Percentiles rank a stretch among this genome's conserved stretches.
Conservation (phyloP, 805 yeast genomes). For the Candida morakotiae region DNA sequence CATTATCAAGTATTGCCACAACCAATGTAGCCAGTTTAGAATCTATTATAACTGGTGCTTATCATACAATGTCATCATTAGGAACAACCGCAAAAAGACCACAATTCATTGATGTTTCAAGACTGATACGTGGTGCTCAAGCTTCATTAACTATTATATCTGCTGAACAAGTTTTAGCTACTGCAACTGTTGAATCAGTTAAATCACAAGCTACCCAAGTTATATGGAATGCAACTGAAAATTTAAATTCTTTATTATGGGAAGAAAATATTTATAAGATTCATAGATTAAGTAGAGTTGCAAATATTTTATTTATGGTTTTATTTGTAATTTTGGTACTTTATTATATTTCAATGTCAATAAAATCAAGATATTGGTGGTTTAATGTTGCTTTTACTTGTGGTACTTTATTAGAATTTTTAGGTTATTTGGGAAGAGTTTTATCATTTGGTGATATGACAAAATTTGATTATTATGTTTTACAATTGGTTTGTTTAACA, state of each 20-base stretch:
- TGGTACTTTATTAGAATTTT: conserved; percentile 28
- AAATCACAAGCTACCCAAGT: conserved; percentile 26
- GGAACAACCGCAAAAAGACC: conserved; percentile 7
- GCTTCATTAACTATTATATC: conserved; percentile 29
- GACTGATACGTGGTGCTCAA: conserved; percentile 26
- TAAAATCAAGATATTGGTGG: conserved; percentile 31
- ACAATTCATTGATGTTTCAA: conserved; percentile 16
- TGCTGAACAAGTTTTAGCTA: conserved; percentile 30
- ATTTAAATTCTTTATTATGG: conserved; percentile 20
- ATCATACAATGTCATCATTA: conserved; percentile 6
- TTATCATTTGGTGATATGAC: conserved; percentile 22
- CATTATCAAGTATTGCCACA: conserved; percentile 21
- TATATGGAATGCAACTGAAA: conserved; percentile 25
- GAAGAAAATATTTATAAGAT: conserved; percentile 31
- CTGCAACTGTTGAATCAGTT: conserved; percentile 26
- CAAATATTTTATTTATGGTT: conserved; percentile 25
- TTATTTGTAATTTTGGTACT: conserved; percentile 20
- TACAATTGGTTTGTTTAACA: conserved; percentile 30
- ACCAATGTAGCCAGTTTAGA: conserved; percentile 20
- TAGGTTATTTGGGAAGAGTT: conserved; percentile 35
- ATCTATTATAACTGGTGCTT: conserved; percentile 15
- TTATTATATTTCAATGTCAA: conserved; percentile 19
- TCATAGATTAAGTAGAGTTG: conserved; percentile 20
- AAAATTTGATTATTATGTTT: conserved; percentile 17
- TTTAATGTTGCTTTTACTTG: conserved; percentile 29